Base-by-base conservation (phyloP, 108 stramenopile genomes). In the Nannochloropsis gaditana region DNA sequence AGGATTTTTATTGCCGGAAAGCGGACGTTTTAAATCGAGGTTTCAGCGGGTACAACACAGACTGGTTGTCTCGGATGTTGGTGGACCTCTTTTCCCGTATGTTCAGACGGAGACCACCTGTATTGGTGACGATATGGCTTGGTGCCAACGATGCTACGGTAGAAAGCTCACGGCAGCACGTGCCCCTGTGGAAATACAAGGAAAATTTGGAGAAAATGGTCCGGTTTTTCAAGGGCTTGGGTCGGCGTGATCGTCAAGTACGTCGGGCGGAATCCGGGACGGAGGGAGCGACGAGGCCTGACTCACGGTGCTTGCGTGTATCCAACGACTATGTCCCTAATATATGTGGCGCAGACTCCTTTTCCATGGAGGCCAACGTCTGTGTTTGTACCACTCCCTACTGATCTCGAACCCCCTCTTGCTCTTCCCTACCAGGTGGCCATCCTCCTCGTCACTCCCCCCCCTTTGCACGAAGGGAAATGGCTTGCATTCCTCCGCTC, bases 111-210 rank as follows among this genome's bases (percentile, higher is more conserved):
- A 15, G 59, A 73, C 59, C 59, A 6, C 59, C 59, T 4, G 3
- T n/a, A 15, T 73, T 73, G 59, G 59, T 73, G 80, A 81, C 80
- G 21, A 31, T 83, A 5, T 83, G 83, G 83, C 2, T 83, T 31
- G 83, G 83, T 21, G 83, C 83, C 11, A 83, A 83, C 44, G 83
- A 83, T 44, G 83, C 83, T 17, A n/a, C 45, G 2, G 17, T 44
- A 5, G n/a, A 19, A 6, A 45, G 45, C 45, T 43, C 44, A 44
- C 43, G 44, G 21, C 11, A 19, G 43, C 83, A 83, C 83, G 83
- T 83, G 83, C 83, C 83, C 8, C 19, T 83, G 9, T 17, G 21
- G 42, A 44, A 83, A 44, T 83, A 21, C 44, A 11, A 17, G 43
- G 19, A 19, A 44, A 83, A 83, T 73, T 73, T 73, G 59, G 59